Base-by-base conservation (phyloP, 2,329 filamentous ascomycete genomes). In the Exutisphaerella laricina region DNA sequence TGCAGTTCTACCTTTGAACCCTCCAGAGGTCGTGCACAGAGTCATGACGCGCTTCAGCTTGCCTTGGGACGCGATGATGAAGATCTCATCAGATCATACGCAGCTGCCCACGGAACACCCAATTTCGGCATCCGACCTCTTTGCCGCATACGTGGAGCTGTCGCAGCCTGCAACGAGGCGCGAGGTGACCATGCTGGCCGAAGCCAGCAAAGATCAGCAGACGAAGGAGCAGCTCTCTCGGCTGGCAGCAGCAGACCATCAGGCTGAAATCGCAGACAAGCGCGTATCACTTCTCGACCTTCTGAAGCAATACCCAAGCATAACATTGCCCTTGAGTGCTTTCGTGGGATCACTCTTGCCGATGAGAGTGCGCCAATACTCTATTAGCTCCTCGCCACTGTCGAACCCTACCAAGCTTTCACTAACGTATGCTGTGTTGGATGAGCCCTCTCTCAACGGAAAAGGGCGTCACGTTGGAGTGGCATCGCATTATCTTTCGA, bases 101-200 rank as follows among this genome's bases (percentile, higher is more conserved):
- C 75, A 78, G 46, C 70, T 90, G 1, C 85, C 85, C 0, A 74
- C 71, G 0, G 77, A 74, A 38, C 72, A 67, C 1, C 73, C 78
- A 0, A 69, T 86, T 2, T 77, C 81, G 0, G 81, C 80, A 0
- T 70, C 70, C 10, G 78, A 81, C 45, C 68, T 88, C 0, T 70
- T 89, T 4, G 74, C 77, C 1, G 79, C 79, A 1, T 88, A 87
- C 48, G 78, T 88, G 2, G 85, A 90, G 63, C 70, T 89, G 1
- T 75, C 75, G 3, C 82, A 85, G 53, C 83, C 83, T 0, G 84
- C 82, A 1, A 87, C 82, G 5, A 84, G 80, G 62, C 77, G 81
- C 42, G 69, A 78, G 41, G 55, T 81, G 9, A 61, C 67, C 18
- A 63, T 70, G 2, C 60, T 80, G 8, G 64, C 71, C 2, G 73